phyloP scores from a whole-genome alignment of 805 yeast species.

The Kazachstania viticola region DNA sequence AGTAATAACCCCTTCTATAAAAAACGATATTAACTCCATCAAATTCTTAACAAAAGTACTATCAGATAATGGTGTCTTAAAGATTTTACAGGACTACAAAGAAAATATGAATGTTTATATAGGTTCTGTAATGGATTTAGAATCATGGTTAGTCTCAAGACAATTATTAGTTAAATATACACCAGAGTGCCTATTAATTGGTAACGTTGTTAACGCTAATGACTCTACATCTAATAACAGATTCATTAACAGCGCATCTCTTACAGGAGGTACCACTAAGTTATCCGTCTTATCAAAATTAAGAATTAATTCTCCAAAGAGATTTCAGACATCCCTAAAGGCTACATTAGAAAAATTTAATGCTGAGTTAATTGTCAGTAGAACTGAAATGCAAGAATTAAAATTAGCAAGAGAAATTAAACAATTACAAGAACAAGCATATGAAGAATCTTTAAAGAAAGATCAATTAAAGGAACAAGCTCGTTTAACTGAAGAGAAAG shows the following conservation, averaged over 20 bases:
- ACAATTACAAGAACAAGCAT: slow-evolving; percentile 58
- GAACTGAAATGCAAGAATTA: slow-evolving; percentile 49
- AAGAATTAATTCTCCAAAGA: slow-evolving; percentile 21
- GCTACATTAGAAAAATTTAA: slow-evolving; percentile 42
- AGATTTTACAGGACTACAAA: slow-evolving; percentile 23
- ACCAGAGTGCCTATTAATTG: slow-evolving; percentile 45
- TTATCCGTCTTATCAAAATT: slow-evolving; percentile 27
- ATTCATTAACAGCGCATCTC: too few relatives aligned
- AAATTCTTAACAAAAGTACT: slow-evolving; percentile 35
- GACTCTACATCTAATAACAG: slow-evolving; percentile 18
- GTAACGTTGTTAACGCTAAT: slow-evolving; percentile 42
- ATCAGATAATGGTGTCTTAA: slow-evolving; percentile 34
- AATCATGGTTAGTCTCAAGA: slow-evolving; percentile 54
- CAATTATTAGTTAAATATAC: slow-evolving; percentile 39
- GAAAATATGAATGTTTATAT: slow-evolving; percentile 48
- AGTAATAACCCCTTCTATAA: not conserved
- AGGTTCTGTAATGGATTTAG: slow-evolving; percentile 52
- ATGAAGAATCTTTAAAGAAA: slow-evolving; percentile 43
- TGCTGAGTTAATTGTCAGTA: slow-evolving; percentile 48
- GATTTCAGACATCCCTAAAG: slow-evolving; percentile 28
- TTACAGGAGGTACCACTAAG: slow-evolving; percentile 25
- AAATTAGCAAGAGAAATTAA: slow-evolving; percentile 46
- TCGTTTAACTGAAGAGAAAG: slow-evolving; percentile 22
- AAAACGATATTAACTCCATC: slow-evolving; percentile 23
- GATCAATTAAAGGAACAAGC: slow-evolving; percentile 45